These are phyloP conservation scores for Canavalia gladiata DNA, from an alignment of 306 rosid genomes.

Conservation along the genomic window DNA sequence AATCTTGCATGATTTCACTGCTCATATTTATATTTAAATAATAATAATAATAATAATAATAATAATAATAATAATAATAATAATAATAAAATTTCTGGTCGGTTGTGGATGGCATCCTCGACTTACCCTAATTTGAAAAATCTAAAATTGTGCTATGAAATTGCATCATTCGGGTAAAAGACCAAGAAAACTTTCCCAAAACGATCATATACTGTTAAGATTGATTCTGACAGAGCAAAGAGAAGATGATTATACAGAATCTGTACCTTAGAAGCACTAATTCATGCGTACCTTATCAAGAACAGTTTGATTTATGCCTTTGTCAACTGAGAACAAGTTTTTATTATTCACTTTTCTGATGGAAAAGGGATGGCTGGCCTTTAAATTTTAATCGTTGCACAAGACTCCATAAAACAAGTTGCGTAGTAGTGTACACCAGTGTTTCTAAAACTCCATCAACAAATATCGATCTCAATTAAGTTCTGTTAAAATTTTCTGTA, in stretches of 20 bases:
- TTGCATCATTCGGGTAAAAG: neutral
- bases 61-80: too few species aligned
- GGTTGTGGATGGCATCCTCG: too few species aligned
- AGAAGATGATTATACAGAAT: conserved; percentile 10
- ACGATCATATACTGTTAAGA: neutral
- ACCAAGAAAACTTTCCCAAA: neutral
- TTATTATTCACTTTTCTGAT: conserved; percentile 10
- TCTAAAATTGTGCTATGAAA: too few species aligned
- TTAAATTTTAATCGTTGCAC: neutral
- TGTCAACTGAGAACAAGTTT: conserved; percentile 19
- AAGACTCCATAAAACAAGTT: neutral
- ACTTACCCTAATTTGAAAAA: too few species aligned
- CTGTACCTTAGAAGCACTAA: conserved; percentile 11
- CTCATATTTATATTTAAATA: too few species aligned
- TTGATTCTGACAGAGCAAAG: conserved; percentile 2
- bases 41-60: too few species aligned
- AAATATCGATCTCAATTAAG: neutral
- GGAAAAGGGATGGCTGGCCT: conserved; percentile 4
- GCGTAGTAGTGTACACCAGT: neutral
- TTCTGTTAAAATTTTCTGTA: neutral
- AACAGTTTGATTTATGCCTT: conserved; percentile 19
- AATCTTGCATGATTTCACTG: too few species aligned
- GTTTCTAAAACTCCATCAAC: neutral
- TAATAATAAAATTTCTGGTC: too few species aligned
- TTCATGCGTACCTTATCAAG: conserved; percentile 25